Base-by-base conservation (phyloP, 192 early-diverging fungal genomes). In the Coemansia sp. region DNA sequence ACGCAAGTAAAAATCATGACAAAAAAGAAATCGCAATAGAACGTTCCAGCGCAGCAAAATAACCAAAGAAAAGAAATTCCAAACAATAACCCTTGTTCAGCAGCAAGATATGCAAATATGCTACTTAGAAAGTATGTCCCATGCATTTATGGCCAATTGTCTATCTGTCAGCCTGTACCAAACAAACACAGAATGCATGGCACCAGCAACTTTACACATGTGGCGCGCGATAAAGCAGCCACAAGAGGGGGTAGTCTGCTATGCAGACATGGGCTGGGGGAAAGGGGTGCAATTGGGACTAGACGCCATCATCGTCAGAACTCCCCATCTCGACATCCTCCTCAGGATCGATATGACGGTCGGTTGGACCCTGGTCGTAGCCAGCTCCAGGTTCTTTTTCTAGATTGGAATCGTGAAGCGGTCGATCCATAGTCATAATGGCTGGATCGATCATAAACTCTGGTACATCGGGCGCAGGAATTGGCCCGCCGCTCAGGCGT, bases 321-420 rank as follows among this genome's bases (percentile, higher is more conserved):
- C 70, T 73, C 24, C 62, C 73, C 78, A 76, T 76, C 55, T 81
- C 78, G 24, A 81, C 72, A 63, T 81, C 78, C 29, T 64, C 69
- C 29, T 76, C 75, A 9, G 61, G 55, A 21, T 64, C 63, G 21
- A 59, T 59, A 8, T 23, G 56, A 17, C 31, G 54, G 10, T 53
- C 61, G 39, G 29, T 11, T 17, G 5, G 21, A 46, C 59, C 64
- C 29, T 57, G 29, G 29, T 57, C 56, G 8, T 57, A 27, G 17
- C 24, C 54, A 5, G 24, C 22, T 4, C 30, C 9, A 24, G 24
- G 3, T 6, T 56, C 25, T 5, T 56, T 56, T 8, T 66, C 64
- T 6, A 39, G 64, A 6, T 39, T 56, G 20, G 66, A 61, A 33
- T 69, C 68, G 9, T 62, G 65, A 20, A 19, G 64, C 31, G 67